Base-by-base conservation (phyloP, 179 eudicot species). In the Gypsophila paniculata region DNA sequence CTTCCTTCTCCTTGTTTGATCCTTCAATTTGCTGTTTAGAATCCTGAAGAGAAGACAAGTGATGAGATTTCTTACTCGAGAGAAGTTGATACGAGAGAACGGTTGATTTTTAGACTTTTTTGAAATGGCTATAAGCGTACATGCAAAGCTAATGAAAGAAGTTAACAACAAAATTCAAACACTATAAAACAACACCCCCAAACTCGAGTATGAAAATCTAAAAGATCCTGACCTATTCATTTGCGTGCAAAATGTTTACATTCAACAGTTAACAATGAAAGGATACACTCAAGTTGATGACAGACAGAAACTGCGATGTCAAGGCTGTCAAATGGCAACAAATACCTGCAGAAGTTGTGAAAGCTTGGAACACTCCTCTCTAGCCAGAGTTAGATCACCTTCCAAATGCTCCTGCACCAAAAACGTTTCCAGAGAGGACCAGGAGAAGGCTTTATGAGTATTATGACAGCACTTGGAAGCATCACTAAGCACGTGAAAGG, bases 361-460 rank as follows among this genome's bases (percentile, higher is more conserved):
- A 67, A 94, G 92, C 79, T 84, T 90, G 32, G 84, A 76, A 65
- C 87, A 84, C 77, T 90, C 96, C 80, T 90, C 96, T 84, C 88
- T 85, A 18, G 95, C 87, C 22, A 73, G 67, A 13, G 85, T 80
- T 62, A 94, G 75, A 71, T 91, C 93, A 51, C 87, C 86, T 79
- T 82, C 96, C 80, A 94, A 75, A 66, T 82, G 89, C 80, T 94
- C 99, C 99, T 94, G 73, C 46, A 25, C 54, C 29, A 48, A 18
- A 17, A 54, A 26, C n/a, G 4, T 32, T 34, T 70, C 32, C 53
- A 32, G 32, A 51, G 3, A 25, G 17, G 51, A 11, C 11, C 26
- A 25, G 17, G 17, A 68, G 5, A 65, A 19, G 58, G 17, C 44
- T 25, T 62, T 29, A 72, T 12, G 8, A 53, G 21, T 39, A 18